Percentiles rank a stretch among this genome's conserved stretches.
phyloP scores from a whole-genome alignment of 208 protist species.

The Acanthamoeba triangularis region DNA sequence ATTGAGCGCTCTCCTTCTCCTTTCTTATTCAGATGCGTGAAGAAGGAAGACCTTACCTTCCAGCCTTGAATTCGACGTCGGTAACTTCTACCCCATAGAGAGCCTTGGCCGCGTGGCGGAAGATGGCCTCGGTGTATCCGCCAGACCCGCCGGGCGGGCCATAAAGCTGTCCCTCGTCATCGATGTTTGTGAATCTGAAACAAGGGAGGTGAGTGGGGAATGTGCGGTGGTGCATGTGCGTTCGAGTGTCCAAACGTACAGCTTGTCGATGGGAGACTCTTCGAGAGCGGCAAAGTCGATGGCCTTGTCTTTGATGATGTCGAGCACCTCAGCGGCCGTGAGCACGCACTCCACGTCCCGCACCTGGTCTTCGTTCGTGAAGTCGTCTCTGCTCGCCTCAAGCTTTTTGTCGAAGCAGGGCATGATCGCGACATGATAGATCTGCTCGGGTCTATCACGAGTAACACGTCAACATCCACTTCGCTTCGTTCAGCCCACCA shows the following conservation, averaged over 20 bases:
- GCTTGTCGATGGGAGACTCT: conserved; percentile 74
- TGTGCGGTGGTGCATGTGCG: not conserved
- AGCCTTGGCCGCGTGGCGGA: conserved; percentile 86
- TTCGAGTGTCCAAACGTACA: not conserved
- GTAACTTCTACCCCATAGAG: conserved; percentile 89
- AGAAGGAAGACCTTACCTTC: not conserved
- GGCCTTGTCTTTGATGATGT: conserved; percentile 92
- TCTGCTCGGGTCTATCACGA: conserved; percentile 78
- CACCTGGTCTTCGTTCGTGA: conserved; percentile 85
- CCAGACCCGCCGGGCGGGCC: conserved; percentile 78
- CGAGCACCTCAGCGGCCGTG: conserved; percentile 95
- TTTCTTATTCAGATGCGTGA: not conserved
- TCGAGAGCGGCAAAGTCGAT: conserved; percentile 71
- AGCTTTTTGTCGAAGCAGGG: conserved; percentile 99
- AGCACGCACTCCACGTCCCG: conserved; percentile 98
- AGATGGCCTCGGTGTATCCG: conserved; percentile 90
- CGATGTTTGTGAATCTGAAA: conserved; percentile 56
- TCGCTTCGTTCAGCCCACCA: no score
- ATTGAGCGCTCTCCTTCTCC: not conserved
- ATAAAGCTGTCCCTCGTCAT: conserved; percentile 22
- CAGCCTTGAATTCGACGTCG: conserved; percentile 80
- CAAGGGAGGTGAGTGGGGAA: not conserved
- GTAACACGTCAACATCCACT: not conserved
- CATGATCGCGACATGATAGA: conserved; percentile 98
- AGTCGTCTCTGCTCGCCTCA: conserved; percentile 96